Evolutionary conservation across 768 basidiomycete genomes (phyloP).

Genomic region (Tremella mesenterica): DNA sequence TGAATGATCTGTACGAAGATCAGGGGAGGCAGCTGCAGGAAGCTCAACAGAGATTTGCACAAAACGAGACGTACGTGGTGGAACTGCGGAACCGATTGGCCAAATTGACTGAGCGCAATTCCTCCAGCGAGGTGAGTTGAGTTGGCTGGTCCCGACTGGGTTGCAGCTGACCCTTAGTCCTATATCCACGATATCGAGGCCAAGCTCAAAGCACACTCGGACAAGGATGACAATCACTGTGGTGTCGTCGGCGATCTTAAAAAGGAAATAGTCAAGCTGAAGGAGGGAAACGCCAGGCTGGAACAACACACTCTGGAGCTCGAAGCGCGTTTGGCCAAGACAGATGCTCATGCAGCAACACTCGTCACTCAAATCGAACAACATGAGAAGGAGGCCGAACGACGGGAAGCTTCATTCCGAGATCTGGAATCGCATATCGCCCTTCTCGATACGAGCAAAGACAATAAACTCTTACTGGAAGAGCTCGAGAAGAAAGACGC

Average conservation of each 20-base stretch:
- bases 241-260: constrained; percentile 74
- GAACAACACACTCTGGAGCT: constrained; percentile 75
- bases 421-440: constrained; percentile 64
- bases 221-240: constrained; percentile 63
- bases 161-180: constrained; percentile 51
- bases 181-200: constrained; percentile 90
- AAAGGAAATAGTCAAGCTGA: constrained; percentile 69
- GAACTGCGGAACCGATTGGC: constrained; percentile 70
- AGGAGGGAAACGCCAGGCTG: constrained; percentile 64
- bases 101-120: constrained; percentile 79
- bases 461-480: constrained; percentile 61
- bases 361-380: constrained; percentile 64
- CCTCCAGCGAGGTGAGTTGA: constrained; percentile 76
- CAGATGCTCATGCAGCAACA: constrained; percentile 47
- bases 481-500: constrained; percentile 78
- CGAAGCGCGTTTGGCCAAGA: constrained; percentile 60
- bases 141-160: not conserved
- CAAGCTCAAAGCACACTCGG: constrained; percentile 77
- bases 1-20: constrained; percentile 86
- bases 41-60: constrained; percentile 34
- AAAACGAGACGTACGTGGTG: constrained; percentile 76
- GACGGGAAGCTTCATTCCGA: constrained; percentile 63
- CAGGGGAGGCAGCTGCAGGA: constrained; percentile 73
- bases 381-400: constrained; percentile 67
- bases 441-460: constrained; percentile 51